Evolutionary conservation across 2,329 filamentous ascomycete genomes (phyloP).

Genomic region (Alternaria incomplexa): DNA sequence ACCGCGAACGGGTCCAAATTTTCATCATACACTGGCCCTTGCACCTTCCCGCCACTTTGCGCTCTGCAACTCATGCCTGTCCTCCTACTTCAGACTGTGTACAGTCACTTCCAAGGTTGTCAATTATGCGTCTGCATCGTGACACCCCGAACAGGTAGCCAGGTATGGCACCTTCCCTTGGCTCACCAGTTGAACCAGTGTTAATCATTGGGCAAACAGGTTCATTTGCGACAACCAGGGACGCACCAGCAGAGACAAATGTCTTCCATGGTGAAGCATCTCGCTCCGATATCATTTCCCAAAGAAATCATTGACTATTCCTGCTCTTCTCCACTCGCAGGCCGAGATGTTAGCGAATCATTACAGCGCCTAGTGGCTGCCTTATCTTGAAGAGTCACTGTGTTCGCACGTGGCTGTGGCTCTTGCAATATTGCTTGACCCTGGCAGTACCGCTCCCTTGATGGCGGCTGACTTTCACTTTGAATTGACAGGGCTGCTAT

Average conservation of each 20-base stretch:
- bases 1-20: not conserved
- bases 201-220: not conserved
- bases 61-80: not conserved
- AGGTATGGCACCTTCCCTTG: not conserved
- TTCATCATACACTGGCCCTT: not conserved
- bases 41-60: not conserved
- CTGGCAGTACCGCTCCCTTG: not conserved
- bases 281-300: not conserved
- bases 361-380: not conserved
- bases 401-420: not conserved
- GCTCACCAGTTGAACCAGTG: not conserved
- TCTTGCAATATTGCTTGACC: not conserved
- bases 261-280: not conserved
- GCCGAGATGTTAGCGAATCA: not conserved
- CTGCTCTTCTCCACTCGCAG: not conserved
- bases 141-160: not conserved
- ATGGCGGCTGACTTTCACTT: constrained; percentile 1
- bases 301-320: not conserved
- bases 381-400: not conserved
- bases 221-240: not conserved
- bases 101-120: not conserved
- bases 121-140: not conserved
- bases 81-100: not conserved
- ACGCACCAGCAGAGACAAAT: not conserved
- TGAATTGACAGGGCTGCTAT: not conserved